Evolutionary conservation across 2,329 filamentous ascomycete species (phyloP).

Genomic region (Xylaria sp.): DNA sequence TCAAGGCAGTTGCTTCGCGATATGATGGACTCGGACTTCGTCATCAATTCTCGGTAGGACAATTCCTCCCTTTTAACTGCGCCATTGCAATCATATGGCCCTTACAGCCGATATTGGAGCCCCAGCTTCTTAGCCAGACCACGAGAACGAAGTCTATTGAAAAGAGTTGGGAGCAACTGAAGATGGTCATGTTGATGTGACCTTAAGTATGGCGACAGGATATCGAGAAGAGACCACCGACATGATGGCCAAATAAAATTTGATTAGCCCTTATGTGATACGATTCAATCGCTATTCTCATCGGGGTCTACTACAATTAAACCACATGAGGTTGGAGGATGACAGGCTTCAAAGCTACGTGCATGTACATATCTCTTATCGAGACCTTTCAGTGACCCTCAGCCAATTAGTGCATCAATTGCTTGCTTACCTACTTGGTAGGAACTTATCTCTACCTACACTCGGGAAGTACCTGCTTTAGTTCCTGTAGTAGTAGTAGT

Average conservation of each 20-base stretch:
- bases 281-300: not conserved
- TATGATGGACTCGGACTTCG: not conserved
- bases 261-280: not conserved
- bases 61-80: not conserved
- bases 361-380: not conserved
- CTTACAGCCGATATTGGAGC: not conserved
- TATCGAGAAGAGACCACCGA: not conserved
- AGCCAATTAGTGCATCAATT: too few relatives aligned
- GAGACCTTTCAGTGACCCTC: too few relatives aligned
- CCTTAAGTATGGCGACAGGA: not conserved
- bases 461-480: too few relatives aligned
- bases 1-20: not conserved
- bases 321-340: not conserved
- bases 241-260: not conserved
- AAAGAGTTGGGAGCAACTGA: not conserved
- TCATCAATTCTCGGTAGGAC: not conserved
- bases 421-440: not conserved
- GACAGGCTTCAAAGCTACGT: not conserved
- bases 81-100: not conserved
- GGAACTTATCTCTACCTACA: not conserved
- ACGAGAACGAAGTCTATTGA: not conserved
- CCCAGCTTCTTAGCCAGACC: not conserved
- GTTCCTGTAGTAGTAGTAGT: too few relatives aligned
- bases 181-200: constrained; percentile 1
- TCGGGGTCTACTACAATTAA: not conserved